Base-by-base conservation (phyloP, 805 yeast species). In the Metschnikowia anglica region DNA sequence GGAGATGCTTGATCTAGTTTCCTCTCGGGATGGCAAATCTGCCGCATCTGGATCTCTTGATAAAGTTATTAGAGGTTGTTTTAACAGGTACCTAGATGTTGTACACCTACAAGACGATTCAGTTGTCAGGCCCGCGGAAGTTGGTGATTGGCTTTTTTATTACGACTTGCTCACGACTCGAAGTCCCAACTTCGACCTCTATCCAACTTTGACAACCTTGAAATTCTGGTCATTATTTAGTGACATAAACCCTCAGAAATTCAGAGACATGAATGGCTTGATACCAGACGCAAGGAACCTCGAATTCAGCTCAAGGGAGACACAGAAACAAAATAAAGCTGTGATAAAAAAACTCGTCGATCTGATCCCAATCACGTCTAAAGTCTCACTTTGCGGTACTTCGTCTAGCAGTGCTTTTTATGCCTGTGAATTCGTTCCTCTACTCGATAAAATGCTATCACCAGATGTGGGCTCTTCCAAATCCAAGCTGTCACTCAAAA, bases 111-210 rank as follows among this genome's bases (percentile, higher is more conserved):
- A 83, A 32, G 95, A 87, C 51, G 82, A 78, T 41, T 69, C 80
- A 35, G 62, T 87, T 20, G 51, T 51, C 7, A 83, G 82, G 50
- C 85, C 95, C 0, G 61, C 76, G 11, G 66, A 61, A 19, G 65
- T 88, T 7, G 76, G 85, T 31, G 93, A 87, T 48, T 90, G 96
- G 96, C 58, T 86, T 21, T 75, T 64, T 51, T 86, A 85, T 58
- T 77, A 81, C 48, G 97, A 90, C 58, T 36, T 64, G n/a, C 61
- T 83, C 58, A 61, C 55, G 3, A 41, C 62, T 28, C 43, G 34
- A n/a, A 49, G 47, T 10, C 64, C 64, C 32, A 51, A 39, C 28
- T 53, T 81, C 37, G 64, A 72, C 19, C 66, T 76, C 17, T 89
- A 87, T 54, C 68, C 75, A 4, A 64, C 82, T 0, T 65, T 76